phyloP scores from a whole-genome alignment of 2,329 filamentous ascomycete genomes.

The Nothopassalora personata region DNA sequence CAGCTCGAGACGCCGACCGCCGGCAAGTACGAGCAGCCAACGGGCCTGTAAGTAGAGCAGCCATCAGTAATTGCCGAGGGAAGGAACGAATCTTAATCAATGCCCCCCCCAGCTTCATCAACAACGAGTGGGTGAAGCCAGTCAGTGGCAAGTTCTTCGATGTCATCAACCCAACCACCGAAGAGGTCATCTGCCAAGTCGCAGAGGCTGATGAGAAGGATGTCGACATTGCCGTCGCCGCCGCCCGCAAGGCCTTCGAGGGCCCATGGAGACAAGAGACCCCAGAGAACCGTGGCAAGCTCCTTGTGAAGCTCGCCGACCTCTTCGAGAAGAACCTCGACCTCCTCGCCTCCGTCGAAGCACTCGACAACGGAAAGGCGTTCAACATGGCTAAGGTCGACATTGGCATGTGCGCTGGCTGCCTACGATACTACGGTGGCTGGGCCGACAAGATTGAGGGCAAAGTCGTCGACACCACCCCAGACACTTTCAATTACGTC shows the following conservation, averaged over 20 bases:
- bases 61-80: not conserved
- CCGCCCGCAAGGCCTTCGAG: conserved; percentile 81
- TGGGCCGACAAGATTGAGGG: conserved; percentile 91
- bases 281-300: conserved; percentile 64
- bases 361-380: conserved; percentile 83
- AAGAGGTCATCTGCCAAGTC: conserved; percentile 78
- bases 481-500: conserved; percentile 79
- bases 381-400: conserved; percentile 72
- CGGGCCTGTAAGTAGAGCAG: conserved; percentile 45
- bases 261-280: conserved; percentile 62
- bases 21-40: conserved; percentile 53
- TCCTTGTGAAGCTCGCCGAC: conserved; percentile 72
- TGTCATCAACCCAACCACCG: conserved; percentile 80
- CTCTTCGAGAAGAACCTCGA: conserved; percentile 73
- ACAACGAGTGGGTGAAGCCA: conserved; percentile 81
- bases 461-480: conserved; percentile 74
- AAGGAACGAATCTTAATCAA: not conserved
- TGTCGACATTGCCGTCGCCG: conserved; percentile 70
- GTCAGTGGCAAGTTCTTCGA: conserved; percentile 87
- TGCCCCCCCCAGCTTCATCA: conserved; percentile 63
- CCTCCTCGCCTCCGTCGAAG: conserved; percentile 73
- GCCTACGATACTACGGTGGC: conserved; percentile 80
- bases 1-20: conserved; percentile 65
- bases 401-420: conserved; percentile 60
- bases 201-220: conserved; percentile 85